Conservation (phyloP, 352 stramenopile species). For the Saprolegnia diclina region DNA sequence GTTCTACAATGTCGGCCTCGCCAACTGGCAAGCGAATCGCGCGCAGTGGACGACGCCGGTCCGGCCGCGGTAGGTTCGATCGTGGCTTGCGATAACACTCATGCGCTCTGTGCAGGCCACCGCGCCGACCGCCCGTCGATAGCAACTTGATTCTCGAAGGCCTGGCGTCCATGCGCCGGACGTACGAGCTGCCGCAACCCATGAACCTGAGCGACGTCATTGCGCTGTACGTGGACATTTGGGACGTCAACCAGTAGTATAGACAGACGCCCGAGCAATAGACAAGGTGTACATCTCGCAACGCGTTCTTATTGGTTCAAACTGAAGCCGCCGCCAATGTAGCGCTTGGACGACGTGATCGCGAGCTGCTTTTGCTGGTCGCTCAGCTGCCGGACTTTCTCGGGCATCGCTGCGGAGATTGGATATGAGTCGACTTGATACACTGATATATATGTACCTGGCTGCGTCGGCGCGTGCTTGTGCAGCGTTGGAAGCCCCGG, state of each 20-base stretch:
- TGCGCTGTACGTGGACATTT: slow-evolving; percentile 84
- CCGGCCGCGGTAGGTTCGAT: slow-evolving; percentile 46
- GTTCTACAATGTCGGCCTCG: slow-evolving; percentile 77
- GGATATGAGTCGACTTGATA: background rate
- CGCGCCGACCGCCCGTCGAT: slow-evolving; percentile 54
- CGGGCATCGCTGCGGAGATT: slow-evolving; percentile 21
- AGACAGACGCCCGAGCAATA: background rate
- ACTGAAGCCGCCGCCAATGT: slow-evolving; percentile 90
- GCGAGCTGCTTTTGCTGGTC: slow-evolving; percentile 77
- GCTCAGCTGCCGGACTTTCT: slow-evolving; percentile 23
- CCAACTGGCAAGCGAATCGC: slow-evolving; percentile 69
- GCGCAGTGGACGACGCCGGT: slow-evolving; percentile 65
- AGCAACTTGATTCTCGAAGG: slow-evolving; percentile 76
- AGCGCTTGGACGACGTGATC: slow-evolving; percentile 80
- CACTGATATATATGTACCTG: slow-evolving; percentile 30
- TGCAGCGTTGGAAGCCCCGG: slow-evolving; percentile 29
- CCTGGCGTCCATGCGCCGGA: slow-evolving; percentile 78
- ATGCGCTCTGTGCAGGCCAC: slow-evolving; percentile 40
- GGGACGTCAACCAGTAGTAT: slow-evolving; percentile 73
- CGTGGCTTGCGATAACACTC: slow-evolving; percentile 16
- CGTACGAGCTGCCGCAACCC: slow-evolving; percentile 78
- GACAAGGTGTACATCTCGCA: background rate
- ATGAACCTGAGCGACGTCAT: slow-evolving; percentile 82
- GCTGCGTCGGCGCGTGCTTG: slow-evolving; percentile 31
- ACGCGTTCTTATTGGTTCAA: slow-evolving; percentile 74